Evolutionary conservation across 257 asterid species (phyloP), one percentile per base, ranked within the genome.

Genomic region (Scutellaria baicalensis): DNA sequence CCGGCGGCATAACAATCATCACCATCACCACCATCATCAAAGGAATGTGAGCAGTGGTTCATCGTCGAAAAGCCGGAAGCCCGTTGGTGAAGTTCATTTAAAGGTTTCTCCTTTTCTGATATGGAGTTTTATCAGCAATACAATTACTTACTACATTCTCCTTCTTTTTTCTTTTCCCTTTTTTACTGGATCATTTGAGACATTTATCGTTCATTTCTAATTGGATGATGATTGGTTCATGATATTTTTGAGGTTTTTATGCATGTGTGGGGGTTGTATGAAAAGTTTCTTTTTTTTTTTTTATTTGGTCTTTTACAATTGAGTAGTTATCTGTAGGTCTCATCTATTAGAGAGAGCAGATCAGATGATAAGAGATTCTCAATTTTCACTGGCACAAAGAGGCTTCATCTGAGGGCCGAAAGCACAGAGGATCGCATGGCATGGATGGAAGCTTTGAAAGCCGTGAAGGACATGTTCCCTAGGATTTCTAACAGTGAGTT

Each of bases 41-140:
- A 78, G 75, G 75, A 80, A 35, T 64, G 80, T 71, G 21, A 64
- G 33, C 31, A 38, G 69, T 49, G 72, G 78, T 5, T 62, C 82
- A 12, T 79, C 85, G 35, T 73, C 75, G 16, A 77, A 63, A 68
- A 69, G 71, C 62, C 82, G 89, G 69, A 87, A 79, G 65, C 97
- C 97, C 48, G 77, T 91, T 48, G 97, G 99, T 71, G 99, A 94
- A 94, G 91, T 93, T 79, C 99, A 93, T 85, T 84, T 93, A 71
- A 93, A 93, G 99, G 91, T 85, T 64, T 21, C 6, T 8, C 55
- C 43, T 38, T 12, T 39, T 55, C 9, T 17, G 39, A 48, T 18
- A n/a, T 59, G 60, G 27, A 54, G 49, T 73, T 67, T 73, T 70
- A 42, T 71, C 56, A 6, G 52, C 40, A 12, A 33, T 66, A 36